Conservation (phyloP, 225 moss, liverwort and hornwort genomes). For the Asterella californica region DNA sequence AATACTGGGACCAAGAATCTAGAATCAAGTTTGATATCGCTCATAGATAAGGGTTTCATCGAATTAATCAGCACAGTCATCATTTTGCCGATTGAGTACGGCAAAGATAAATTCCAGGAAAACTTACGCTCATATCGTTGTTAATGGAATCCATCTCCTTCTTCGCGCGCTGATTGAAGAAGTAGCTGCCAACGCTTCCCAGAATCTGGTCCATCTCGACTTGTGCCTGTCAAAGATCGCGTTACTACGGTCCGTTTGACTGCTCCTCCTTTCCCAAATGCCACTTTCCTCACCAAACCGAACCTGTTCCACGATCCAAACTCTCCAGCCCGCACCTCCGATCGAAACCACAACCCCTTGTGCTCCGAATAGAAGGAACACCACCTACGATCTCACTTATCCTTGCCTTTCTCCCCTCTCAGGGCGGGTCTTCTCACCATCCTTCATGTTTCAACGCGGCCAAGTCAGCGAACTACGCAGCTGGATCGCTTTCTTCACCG, state of each 20-base stretch:
- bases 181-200: constrained; percentile 35
- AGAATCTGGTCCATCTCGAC: constrained; percentile 31
- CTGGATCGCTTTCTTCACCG: background rate
- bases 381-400: background rate
- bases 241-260: background rate
- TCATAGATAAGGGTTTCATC: background rate
- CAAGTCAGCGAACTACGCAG: background rate
- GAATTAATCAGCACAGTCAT: background rate
- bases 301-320: background rate
- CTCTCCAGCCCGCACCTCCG: background rate
- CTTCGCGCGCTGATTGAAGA: constrained; percentile 29
- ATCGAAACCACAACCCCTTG: background rate
- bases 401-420: background rate
- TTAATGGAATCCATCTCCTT: constrained; percentile 38
- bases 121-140: constrained; percentile 36
- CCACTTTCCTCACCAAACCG: background rate
- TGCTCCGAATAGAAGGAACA: background rate
- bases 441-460: background rate
- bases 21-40: background rate
- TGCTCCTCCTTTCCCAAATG: background rate
- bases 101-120: background rate
- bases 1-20: no score
- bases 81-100: background rate
- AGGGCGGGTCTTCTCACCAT: background rate
- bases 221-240: background rate